Percentiles rank a stretch among this genome's conserved stretches.
Evolutionary conservation across 2,329 filamentous ascomycete species (phyloP).

Genomic region (Scedosporium minutisporum): DNA sequence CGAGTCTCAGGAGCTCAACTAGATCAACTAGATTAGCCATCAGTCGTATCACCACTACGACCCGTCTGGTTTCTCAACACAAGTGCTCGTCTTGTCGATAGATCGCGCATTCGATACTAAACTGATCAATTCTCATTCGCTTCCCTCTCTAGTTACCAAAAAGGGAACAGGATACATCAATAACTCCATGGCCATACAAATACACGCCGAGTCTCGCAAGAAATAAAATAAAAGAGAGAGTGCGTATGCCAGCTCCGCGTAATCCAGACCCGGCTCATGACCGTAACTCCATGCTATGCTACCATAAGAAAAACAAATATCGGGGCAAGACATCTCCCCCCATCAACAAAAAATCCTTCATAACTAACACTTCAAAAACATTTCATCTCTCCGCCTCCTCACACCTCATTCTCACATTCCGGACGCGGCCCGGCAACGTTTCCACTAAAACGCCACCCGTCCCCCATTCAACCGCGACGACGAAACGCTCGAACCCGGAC

Average conservation of each 20-base stretch:
- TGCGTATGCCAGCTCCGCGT: no score
- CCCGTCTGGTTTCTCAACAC: no score
- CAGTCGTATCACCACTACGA: no score
- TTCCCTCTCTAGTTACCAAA: neutral
- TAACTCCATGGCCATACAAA: slow-evolving; percentile 7
- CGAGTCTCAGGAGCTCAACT: no score
- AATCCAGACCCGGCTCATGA: no score
- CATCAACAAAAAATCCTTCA: neutral
- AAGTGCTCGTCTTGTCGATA: no score
- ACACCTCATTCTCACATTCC: neutral
- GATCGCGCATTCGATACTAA: no score
- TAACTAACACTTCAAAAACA: neutral
- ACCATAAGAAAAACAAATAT: slow-evolving; percentile 8
- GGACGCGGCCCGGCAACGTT: slow-evolving; percentile 3
- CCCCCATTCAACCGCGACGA: slow-evolving; percentile 27
- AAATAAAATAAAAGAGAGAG: no score
- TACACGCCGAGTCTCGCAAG: no score
- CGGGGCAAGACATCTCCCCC: neutral
- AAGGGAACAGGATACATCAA: neutral
- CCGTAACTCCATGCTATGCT: slow-evolving; percentile 11
- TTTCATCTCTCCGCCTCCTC: no score
- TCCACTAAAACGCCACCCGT: slow-evolving; percentile 26
- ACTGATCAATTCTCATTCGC: no score
- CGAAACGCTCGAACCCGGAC: slow-evolving; percentile 8
- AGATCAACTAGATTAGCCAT: no score